Evolutionary conservation across 495 filamentous ascomycete species (phyloP).

Genomic region (Letharia columbiana): DNA sequence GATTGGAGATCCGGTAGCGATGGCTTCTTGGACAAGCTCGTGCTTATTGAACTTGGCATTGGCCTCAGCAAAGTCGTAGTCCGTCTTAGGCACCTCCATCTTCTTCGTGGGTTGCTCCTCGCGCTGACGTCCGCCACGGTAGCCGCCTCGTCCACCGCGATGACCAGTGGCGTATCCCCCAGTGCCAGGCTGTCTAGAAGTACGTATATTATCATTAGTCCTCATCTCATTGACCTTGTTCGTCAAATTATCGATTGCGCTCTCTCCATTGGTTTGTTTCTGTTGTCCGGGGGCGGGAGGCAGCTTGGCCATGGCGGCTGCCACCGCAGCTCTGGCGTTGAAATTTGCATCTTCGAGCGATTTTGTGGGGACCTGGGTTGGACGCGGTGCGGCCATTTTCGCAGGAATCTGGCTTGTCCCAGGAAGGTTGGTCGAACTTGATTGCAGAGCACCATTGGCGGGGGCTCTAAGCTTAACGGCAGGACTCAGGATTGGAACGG

Average conservation of each 20-base stretch:
- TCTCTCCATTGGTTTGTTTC: slow-evolving; percentile 38
- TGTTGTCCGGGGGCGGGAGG: slow-evolving; percentile 41
- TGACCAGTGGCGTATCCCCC: slow-evolving; percentile 46
- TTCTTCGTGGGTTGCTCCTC: slow-evolving; percentile 45
- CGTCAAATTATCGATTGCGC: slow-evolving; percentile 64
- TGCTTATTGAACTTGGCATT: slow-evolving; percentile 99
- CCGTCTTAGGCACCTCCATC: slow-evolving; percentile 77
- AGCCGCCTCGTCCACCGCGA: slow-evolving; percentile 44
- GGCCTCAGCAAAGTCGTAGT: slow-evolving; percentile 86
- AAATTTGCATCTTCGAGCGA: slow-evolving; percentile 63
- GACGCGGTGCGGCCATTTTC: slow-evolving; percentile 29
- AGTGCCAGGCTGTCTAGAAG: slow-evolving; percentile 37
- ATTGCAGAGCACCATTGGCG: slow-evolving; percentile 30
- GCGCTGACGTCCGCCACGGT: slow-evolving; percentile 47
- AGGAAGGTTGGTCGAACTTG: slow-evolving; percentile 27
- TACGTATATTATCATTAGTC: slow-evolving; percentile 42
- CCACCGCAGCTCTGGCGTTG: slow-evolving; percentile 77
- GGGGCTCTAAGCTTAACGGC: slow-evolving; percentile 36
- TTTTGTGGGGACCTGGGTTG: slow-evolving; percentile 28
- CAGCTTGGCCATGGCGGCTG: slow-evolving; percentile 81
- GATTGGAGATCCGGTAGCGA: slow-evolving; percentile 65
- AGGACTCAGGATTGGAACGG: slow-evolving; percentile 47
- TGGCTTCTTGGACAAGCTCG: slow-evolving; percentile 84
- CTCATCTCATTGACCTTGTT: slow-evolving; percentile 85
- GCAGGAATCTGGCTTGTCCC: slow-evolving; percentile 20